A percentile compares a stretch with the other conserved stretches of the same genome.
These are phyloP conservation scores for Mixia osmundae DNA, from an alignment of 1,284 basidiomycete genomes.

Conservation along the genomic window DNA sequence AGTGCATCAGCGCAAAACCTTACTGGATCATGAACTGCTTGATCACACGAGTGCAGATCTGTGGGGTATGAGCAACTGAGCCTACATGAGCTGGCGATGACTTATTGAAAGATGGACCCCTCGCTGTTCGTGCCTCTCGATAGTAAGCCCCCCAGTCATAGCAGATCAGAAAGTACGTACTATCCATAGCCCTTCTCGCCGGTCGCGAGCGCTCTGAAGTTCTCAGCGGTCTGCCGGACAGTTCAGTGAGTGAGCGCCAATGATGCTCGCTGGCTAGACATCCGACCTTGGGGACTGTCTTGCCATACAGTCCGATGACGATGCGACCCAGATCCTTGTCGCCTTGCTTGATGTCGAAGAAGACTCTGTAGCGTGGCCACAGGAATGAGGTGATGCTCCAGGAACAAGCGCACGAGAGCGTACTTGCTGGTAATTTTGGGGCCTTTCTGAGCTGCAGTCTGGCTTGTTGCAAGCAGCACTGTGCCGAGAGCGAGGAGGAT, in stretches of 20 bases:
- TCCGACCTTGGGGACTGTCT: slow-evolving; percentile 18
- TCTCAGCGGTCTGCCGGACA: slow-evolving; percentile 47
- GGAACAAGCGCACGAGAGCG: neutral
- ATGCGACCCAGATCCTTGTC: slow-evolving; percentile 52
- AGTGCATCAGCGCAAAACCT: slow-evolving; percentile 7
- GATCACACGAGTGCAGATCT: slow-evolving; percentile 33
- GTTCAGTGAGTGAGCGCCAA: slow-evolving; percentile 24
- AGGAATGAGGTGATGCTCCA: neutral
- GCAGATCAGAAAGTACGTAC: no score
- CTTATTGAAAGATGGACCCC: slow-evolving; percentile 27
- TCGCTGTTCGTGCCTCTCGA: slow-evolving; percentile 42
- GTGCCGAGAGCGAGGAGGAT: no score
- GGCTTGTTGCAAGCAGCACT: no score
- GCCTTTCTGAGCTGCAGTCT: slow-evolving; percentile 33
- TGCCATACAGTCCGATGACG: slow-evolving; percentile 40
- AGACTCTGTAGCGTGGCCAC: slow-evolving; percentile 29
- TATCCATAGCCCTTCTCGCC: slow-evolving; percentile 57
- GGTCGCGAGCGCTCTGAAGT: slow-evolving; percentile 41
- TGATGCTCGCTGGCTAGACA: neutral
- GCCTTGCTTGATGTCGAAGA: slow-evolving; percentile 64
- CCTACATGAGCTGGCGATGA: neutral
- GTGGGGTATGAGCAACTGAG: neutral
- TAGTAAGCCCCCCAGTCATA: no score
- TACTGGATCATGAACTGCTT: slow-evolving; percentile 32
- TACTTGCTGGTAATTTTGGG: slow-evolving; percentile 62